Conservation (phyloP, 2,329 filamentous ascomycete species). For the Coniochaeta ligniaria region DNA sequence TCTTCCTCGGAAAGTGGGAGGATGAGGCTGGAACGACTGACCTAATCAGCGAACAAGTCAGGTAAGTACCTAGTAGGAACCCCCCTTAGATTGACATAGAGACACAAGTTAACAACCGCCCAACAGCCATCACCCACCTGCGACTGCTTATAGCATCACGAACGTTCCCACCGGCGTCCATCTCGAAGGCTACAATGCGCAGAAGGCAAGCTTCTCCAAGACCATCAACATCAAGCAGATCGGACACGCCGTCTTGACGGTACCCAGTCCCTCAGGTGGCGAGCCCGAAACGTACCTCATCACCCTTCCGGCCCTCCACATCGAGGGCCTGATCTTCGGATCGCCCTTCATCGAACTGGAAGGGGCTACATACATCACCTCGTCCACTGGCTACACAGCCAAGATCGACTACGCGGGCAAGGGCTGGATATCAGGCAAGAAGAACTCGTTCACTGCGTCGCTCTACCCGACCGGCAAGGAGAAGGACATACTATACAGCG, state of each 20-base stretch:
- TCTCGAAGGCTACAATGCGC: slow-evolving; percentile 86
- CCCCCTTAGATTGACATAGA: background rate
- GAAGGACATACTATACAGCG: slow-evolving; percentile 71
- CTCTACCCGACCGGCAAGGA: slow-evolving; percentile 65
- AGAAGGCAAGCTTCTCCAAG: slow-evolving; percentile 89
- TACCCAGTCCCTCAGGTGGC: slow-evolving; percentile 39
- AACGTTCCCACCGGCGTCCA: slow-evolving; percentile 77
- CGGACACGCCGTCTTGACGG: slow-evolving; percentile 76
- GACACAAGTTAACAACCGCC: background rate
- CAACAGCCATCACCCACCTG: slow-evolving; percentile 77
- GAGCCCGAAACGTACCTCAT: slow-evolving; percentile 73
- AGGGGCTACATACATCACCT: slow-evolving; percentile 75
- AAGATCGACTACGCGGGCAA: slow-evolving; percentile 92
- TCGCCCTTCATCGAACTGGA: slow-evolving; percentile 89
- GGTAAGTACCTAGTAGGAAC: slow-evolving; percentile 37
- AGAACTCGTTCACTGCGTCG: slow-evolving; percentile 77
- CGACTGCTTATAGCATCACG: slow-evolving; percentile 88
- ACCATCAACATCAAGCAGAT: slow-evolving; percentile 95
- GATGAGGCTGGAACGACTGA: slow-evolving; percentile 75
- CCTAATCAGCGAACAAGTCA: slow-evolving; percentile 90
- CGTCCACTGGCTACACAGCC: slow-evolving; percentile 77
- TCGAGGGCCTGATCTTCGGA: slow-evolving; percentile 84
- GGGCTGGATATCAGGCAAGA: slow-evolving; percentile 92
- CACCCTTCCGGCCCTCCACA: slow-evolving; percentile 83
- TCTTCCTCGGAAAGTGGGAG: slow-evolving; percentile 88